Evolutionary conservation across 768 basidiomycete genomes (phyloP).

Genomic region (Xerocomus spinulosus): DNA sequence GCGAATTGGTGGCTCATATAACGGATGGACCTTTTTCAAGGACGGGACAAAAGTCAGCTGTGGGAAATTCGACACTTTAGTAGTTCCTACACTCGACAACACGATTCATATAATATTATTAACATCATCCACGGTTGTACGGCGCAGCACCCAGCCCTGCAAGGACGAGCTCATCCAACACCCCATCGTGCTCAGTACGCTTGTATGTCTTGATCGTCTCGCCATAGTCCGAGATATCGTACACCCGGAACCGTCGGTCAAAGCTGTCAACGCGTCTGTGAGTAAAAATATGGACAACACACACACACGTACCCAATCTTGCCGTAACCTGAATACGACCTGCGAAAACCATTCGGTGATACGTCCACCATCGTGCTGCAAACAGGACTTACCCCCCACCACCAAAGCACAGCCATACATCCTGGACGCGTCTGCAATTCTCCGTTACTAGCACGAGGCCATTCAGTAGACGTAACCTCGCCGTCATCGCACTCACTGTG

Average conservation of each 20-base stretch:
- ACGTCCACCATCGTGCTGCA: background rate
- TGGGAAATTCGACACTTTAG: conserved; percentile 21
- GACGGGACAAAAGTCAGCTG: background rate
- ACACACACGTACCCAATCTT: conserved; percentile 58
- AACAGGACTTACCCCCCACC: conserved; percentile 63
- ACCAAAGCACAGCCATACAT: conserved; percentile 90
- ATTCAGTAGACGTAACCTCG: conserved; percentile 9
- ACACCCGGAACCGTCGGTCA: conserved; percentile 87
- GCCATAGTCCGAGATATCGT: conserved; percentile 82
- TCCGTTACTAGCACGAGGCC: conserved; percentile 61
- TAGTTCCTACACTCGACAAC: background rate
- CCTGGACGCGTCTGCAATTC: conserved; percentile 78
- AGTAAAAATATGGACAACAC: background rate
- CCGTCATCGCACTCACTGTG: conserved; percentile 51
- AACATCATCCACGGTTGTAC: conserved; percentile 12
- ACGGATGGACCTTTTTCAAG: background rate
- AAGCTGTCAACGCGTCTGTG: conserved; percentile 58
- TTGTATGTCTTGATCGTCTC: conserved; percentile 91
- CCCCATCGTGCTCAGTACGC: conserved; percentile 64
- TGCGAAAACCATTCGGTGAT: conserved; percentile 20
- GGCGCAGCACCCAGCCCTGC: conserved; percentile 46
- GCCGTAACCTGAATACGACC: conserved; percentile 81
- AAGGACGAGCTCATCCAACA: conserved; percentile 61
- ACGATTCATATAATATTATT: background rate
- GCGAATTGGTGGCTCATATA: conserved; percentile 9